These are phyloP conservation scores for Populus trichocarpa DNA, from an alignment of 441 rosid genomes.

Conservation along the genomic window DNA sequence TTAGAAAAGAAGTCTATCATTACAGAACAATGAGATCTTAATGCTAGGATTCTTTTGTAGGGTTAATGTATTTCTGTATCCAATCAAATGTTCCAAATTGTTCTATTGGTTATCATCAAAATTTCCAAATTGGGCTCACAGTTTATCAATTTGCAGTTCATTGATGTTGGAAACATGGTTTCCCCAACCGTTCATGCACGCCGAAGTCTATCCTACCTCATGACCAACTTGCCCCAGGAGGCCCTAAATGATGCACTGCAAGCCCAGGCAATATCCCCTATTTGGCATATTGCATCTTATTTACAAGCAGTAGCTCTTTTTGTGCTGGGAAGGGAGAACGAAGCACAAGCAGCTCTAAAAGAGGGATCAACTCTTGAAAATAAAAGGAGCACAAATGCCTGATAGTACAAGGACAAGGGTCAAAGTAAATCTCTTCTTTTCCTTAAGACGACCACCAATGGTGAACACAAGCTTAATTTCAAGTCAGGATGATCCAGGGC, in stretches of 20 bases:
- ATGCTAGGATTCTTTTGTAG: not conserved
- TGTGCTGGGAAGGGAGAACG: conserved; percentile 59
- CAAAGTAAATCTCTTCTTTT: conserved; percentile 6
- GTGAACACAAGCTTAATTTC: conserved; percentile 17
- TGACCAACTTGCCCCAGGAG: conserved; percentile 63
- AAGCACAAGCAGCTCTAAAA: conserved; percentile 62
- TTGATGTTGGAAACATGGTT: conserved; percentile 68
- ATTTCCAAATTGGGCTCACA: conserved; percentile 8
- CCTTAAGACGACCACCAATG: conserved; percentile 12
- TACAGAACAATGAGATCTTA: not conserved
- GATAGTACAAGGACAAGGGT: conserved; percentile 11
- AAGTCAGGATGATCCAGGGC: conserved; percentile 6
- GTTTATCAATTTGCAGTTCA: conserved; percentile 49
- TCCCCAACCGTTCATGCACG: conserved; percentile 77
- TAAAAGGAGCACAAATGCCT: conserved; percentile 36
- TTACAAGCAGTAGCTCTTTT: conserved; percentile 71
- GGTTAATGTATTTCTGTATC: not conserved
- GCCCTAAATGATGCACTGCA: conserved; percentile 70
- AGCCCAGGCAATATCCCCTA: conserved; percentile 75
- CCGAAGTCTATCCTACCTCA: conserved; percentile 68
- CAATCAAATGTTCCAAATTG: not conserved
- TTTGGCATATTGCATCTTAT: conserved; percentile 77
- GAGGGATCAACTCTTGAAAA: conserved; percentile 72
- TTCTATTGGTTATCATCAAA: not conserved
- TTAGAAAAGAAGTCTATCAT: not conserved